Evolutionary conservation across 805 yeast species (phyloP).

Genomic region (Priceomyces fermenticarens): DNA sequence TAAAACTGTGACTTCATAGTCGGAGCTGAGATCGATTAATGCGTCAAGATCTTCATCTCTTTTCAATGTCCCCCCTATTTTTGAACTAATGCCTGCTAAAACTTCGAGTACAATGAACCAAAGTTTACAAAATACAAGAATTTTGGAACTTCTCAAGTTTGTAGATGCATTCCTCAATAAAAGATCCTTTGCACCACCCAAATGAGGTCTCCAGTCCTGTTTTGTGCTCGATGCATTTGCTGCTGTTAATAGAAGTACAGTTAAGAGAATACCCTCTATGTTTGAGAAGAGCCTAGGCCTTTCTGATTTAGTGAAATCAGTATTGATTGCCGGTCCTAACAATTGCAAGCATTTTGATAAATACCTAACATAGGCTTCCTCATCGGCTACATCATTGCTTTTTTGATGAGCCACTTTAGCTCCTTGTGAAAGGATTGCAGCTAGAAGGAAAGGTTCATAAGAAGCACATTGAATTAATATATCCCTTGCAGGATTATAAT

Average conservation of each 20-base stretch:
- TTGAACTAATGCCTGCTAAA: constrained; percentile 53
- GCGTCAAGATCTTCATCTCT: constrained; percentile 44
- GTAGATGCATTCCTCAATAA: constrained; percentile 39
- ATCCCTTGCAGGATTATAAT: constrained; percentile 57
- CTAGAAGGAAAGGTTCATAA: constrained; percentile 57
- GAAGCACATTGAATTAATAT: constrained; percentile 58
- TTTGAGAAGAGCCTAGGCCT: constrained; percentile 41
- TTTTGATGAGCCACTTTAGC: constrained; percentile 52
- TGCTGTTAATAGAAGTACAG: constrained; percentile 62
- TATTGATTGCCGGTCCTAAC: constrained; percentile 45
- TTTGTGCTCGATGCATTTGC: constrained; percentile 54
- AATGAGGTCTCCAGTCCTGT: constrained; percentile 63
- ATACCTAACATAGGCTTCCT: constrained; percentile 61
- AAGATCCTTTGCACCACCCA: constrained; percentile 63
- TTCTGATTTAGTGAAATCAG: constrained; percentile 9
- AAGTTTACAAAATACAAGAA: constrained; percentile 50
- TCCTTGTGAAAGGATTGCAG: constrained; percentile 71
- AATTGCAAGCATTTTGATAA: constrained; percentile 59
- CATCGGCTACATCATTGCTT: constrained; percentile 49
- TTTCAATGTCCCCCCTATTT: constrained; percentile 54
- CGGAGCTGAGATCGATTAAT: constrained; percentile 24
- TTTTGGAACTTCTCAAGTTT: constrained; percentile 29
- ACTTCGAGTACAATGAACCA: constrained; percentile 59
- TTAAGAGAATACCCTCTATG: constrained; percentile 63
- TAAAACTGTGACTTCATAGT: constrained; percentile 31